These are phyloP conservation scores for Tribonema minus DNA, from an alignment of 108 stramenopile genomes.

Conservation along the genomic window DNA sequence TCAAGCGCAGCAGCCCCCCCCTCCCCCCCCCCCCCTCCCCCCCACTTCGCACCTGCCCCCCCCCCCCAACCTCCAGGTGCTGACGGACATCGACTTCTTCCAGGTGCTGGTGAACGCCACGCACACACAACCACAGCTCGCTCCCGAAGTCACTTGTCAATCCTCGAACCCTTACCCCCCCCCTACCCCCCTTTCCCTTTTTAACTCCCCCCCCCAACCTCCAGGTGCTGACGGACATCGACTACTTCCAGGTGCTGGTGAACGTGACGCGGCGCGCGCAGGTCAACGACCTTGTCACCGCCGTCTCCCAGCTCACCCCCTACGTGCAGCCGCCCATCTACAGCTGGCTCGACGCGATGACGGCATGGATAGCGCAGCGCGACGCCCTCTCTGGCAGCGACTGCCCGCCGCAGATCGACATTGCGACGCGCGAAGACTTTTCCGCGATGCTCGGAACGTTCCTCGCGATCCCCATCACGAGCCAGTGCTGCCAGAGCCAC, in stretches of 20 bases:
- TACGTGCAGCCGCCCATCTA: slow-evolving; percentile 42
- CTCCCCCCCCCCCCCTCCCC: no score
- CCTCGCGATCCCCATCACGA: slow-evolving; percentile 46
- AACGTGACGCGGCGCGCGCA: not conserved
- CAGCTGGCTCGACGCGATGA: slow-evolving; percentile 42
- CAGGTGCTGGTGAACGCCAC: not conserved
- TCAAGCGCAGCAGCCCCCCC: no score
- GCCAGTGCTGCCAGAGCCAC: slow-evolving; percentile 49
- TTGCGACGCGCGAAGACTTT: slow-evolving; percentile 13
- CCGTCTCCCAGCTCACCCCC: slow-evolving; percentile 13
- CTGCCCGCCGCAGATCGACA: slow-evolving; percentile 12
- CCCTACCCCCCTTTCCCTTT: no score
- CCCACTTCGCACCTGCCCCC: no score
- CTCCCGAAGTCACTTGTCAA: no score
- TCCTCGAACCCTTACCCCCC: no score
- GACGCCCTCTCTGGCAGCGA: slow-evolving; percentile 22
- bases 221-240: slow-evolving; percentile 36
- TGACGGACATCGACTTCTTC: slow-evolving; percentile 38
- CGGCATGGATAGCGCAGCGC: slow-evolving; percentile 5
- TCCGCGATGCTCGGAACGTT: slow-evolving; percentile 35
- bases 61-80: no score
- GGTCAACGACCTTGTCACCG: slow-evolving; percentile 5
- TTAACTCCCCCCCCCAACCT: no score
- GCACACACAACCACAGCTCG: no score
- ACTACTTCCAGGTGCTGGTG: slow-evolving; percentile 22